Evolutionary conservation across 257 asterid species (phyloP).

Genomic region (Scutellaria minor): DNA sequence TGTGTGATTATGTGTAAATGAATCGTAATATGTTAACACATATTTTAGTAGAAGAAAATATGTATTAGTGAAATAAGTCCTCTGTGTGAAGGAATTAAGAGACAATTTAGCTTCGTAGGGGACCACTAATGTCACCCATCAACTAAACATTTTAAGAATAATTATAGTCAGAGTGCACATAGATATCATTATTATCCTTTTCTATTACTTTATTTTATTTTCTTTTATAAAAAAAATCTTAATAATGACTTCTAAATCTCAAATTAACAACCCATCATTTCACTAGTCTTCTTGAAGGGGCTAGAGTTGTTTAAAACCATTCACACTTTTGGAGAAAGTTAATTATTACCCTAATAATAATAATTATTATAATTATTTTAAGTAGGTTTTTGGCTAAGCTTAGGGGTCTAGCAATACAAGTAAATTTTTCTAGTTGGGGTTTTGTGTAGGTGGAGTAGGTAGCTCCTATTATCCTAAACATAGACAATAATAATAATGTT

Average conservation of each 20-base stretch:
- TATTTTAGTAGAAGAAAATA: background rate
- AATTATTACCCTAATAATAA: background rate
- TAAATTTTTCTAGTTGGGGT: too few species aligned
- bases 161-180: conserved; percentile 48
- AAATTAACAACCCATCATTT: conserved; percentile 31
- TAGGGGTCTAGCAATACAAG: too few species aligned
- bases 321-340: background rate
- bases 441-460: too few species aligned
- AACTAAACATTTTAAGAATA: conserved; percentile 37
- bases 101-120: conserved; percentile 36
- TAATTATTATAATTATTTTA: background rate
- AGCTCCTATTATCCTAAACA: too few species aligned
- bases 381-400: too few species aligned
- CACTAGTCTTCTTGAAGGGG: conserved; percentile 36
- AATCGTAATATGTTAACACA: background rate
- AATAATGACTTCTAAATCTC: conserved; percentile 33
- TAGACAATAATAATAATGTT: too few species aligned
- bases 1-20: background rate
- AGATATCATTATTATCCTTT: conserved; percentile 32
- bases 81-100: conserved; percentile 34
- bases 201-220: conserved; percentile 11
- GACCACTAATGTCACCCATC: conserved; percentile 51
- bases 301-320: conserved; percentile 9
- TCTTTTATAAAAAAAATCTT: background rate
- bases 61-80: conserved; percentile 16